Percentiles rank a stretch among this genome's conserved stretches.
These are phyloP conservation scores for Brassica rapa DNA, from an alignment of 345 rosid genomes.

Conservation along the genomic window DNA sequence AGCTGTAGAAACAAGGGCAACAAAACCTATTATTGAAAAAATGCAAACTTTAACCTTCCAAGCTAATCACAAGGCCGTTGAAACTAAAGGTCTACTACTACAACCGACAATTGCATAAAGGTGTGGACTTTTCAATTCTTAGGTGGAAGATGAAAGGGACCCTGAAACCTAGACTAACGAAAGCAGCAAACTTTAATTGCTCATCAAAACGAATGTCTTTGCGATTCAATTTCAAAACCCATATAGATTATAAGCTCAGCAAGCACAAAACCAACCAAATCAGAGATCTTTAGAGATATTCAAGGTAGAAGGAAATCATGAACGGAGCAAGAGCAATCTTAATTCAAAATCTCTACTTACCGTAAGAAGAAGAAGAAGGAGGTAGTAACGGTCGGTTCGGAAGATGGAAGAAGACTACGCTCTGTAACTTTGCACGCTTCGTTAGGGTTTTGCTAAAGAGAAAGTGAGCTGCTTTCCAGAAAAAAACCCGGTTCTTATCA, in stretches of 20 bases:
- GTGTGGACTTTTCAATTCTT: not conserved
- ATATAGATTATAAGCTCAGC: not conserved
- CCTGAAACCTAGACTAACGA: not conserved
- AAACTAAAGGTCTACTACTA: no score
- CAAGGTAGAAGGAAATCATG: not conserved
- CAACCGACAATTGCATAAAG: not conserved
- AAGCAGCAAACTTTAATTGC: not conserved
- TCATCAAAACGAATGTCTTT: not conserved
- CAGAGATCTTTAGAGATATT: not conserved
- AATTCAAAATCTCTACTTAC: not conserved
- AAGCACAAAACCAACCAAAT: not conserved
- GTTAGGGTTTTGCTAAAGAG: slow-evolving; percentile 14
- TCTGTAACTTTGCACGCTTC: not conserved
- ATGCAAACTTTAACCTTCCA: not conserved
- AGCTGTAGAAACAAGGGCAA: not conserved
- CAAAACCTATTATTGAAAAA: slow-evolving; percentile 5
- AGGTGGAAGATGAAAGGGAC: not conserved
- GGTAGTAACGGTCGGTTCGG: slow-evolving; percentile 15
- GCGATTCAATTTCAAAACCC: not conserved
- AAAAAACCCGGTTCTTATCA: slow-evolving; percentile 15
- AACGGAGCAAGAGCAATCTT: no score
- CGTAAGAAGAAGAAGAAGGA: not conserved
- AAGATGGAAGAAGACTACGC: slow-evolving; percentile 3
- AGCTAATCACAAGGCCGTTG: not conserved
- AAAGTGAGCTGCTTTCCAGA: not conserved